Evolutionary conservation across 169 alveolate genomes (phyloP).

Genomic region (Amoebophrya sp.): DNA sequence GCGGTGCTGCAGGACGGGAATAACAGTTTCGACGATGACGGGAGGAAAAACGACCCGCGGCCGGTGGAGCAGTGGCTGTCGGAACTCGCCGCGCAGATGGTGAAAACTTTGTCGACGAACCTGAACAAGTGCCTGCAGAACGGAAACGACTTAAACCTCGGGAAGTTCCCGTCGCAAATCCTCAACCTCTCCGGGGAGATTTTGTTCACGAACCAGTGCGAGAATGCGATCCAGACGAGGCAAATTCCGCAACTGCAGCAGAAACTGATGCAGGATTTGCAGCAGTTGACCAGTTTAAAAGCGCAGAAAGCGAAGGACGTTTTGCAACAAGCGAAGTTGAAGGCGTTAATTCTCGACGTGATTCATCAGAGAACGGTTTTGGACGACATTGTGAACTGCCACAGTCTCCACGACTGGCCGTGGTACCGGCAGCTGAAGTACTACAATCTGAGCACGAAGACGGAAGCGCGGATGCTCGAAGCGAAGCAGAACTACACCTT

Average conservation of each 20-base stretch:
- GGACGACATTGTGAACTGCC: constrained; percentile 57
- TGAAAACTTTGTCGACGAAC: constrained; percentile 57
- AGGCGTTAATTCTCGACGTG: constrained; percentile 74
- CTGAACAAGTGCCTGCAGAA: constrained; percentile 38
- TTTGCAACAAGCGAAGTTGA: constrained; percentile 68
- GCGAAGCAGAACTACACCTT: constrained; percentile 77
- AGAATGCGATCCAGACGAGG: constrained; percentile 59
- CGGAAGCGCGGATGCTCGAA: constrained; percentile 74
- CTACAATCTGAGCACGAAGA: constrained; percentile 12
- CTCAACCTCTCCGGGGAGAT: constrained; percentile 72
- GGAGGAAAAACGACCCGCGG: not conserved
- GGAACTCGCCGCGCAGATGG: constrained; percentile 73
- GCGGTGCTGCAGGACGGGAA: constrained; percentile 60
- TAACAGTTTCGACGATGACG: not conserved
- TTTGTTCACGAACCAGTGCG: constrained; percentile 61
- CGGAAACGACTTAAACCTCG: constrained; percentile 57
- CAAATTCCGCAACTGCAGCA: constrained; percentile 57
- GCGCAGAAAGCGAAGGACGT: constrained; percentile 64
- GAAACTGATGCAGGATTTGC: constrained; percentile 59
- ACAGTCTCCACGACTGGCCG: constrained; percentile 54
- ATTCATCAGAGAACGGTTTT: constrained; percentile 79
- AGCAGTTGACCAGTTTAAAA: constrained; percentile 63
- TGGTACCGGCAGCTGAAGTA: constrained; percentile 67
- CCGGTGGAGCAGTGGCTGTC: constrained; percentile 82
- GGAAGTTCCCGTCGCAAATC: constrained; percentile 70